Conservation (phyloP, 495 filamentous ascomycete genomes). For the Aspergillus ostianus region DNA sequence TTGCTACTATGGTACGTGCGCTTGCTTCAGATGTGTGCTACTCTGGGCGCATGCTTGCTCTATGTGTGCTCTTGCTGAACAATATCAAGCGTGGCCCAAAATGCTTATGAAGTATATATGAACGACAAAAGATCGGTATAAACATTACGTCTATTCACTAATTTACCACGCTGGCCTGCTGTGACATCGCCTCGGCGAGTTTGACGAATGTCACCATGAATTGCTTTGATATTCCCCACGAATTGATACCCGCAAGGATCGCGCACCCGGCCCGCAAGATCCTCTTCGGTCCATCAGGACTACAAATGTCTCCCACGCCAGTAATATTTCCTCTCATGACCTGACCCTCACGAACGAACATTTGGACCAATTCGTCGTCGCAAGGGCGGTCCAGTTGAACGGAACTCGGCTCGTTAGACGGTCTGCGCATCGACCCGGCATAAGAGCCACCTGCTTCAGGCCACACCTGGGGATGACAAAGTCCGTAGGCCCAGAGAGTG, state of each 20-base stretch:
- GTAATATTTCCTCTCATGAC: constrained; percentile 46
- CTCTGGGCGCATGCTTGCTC: no score
- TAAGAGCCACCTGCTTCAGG: constrained; percentile 10
- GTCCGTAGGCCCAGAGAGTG: constrained; percentile 53
- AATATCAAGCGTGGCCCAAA: no score
- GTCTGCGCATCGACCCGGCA: constrained; percentile 10
- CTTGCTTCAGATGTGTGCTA: no score
- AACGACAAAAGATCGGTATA: neutral
- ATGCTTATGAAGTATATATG: no score
- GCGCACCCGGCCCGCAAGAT: constrained; percentile 44
- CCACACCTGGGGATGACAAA: constrained; percentile 24
- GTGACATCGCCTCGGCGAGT: constrained; percentile 26
- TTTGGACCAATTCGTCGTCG: constrained; percentile 54
- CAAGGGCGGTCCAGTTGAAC: constrained; percentile 53
- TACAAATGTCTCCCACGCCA: constrained; percentile 51
- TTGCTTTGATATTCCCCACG: constrained; percentile 40
- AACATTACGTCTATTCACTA: neutral
- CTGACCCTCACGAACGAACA: constrained; percentile 50
- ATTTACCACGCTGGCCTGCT: neutral
- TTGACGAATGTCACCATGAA: constrained; percentile 32
- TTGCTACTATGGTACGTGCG: no score
- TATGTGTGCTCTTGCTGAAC: no score
- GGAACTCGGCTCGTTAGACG: constrained; percentile 26
- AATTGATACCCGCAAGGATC: constrained; percentile 32
- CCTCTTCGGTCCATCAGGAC: constrained; percentile 38